Evolutionary conservation across 2,329 filamentous ascomycete species (phyloP).

Genomic region (Lasiodiplodia theobromae): DNA sequence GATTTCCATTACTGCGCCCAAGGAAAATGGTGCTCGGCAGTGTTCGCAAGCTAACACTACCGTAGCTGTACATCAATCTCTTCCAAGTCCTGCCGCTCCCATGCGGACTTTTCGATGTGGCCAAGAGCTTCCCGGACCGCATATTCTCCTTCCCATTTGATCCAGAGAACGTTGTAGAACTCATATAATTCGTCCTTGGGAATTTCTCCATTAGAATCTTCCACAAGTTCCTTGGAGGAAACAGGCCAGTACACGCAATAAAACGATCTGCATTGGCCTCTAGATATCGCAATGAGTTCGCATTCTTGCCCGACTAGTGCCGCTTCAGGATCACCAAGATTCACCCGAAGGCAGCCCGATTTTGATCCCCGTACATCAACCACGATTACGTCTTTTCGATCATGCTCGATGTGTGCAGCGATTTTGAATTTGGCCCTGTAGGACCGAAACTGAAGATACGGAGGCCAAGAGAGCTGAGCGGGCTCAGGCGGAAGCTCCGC

Average conservation of each 20-base stretch:
- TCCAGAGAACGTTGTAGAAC: constrained; percentile 36
- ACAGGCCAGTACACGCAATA: too few species aligned
- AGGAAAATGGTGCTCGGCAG: not conserved
- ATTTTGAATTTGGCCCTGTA: not conserved
- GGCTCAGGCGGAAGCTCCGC: not conserved
- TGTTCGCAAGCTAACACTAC: too few species aligned
- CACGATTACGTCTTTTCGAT: not conserved
- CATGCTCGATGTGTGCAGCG: not conserved
- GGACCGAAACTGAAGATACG: not conserved
- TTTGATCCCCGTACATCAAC: not conserved
- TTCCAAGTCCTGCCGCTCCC: constrained; percentile 32
- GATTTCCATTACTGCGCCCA: not conserved
- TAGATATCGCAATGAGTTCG: constrained; percentile 1
- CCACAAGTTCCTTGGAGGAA: not conserved
- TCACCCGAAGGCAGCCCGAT: not conserved
- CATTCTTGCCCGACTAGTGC: not conserved
- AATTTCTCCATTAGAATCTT: fast-evolving
- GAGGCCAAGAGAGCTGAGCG: not conserved
- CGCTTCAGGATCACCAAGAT: not conserved
- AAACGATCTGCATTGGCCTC: too few species aligned
- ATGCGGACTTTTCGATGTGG: constrained; percentile 33
- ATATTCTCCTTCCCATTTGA: constrained; percentile 34
- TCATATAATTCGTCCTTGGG: too few species aligned
- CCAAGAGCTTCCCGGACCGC: constrained; percentile 36
- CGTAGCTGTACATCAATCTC: constrained; percentile 32